Evolutionary conservation across 2,329 filamentous ascomycete species (phyloP).

Genomic region (Paecilomyces sp.): DNA sequence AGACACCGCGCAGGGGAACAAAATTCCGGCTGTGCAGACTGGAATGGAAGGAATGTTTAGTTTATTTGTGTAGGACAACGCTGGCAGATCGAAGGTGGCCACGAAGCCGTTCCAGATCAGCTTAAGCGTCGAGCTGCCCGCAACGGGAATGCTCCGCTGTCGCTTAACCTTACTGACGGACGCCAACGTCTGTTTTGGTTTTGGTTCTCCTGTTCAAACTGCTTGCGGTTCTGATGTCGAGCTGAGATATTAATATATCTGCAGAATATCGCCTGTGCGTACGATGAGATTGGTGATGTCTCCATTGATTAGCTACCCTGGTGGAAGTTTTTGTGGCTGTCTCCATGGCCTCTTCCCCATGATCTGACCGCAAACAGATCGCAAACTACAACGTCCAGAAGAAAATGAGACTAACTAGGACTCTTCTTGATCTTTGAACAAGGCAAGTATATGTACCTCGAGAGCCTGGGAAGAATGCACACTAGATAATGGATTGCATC

Average conservation of each 20-base stretch:
- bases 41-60: not conserved
- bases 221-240: not conserved
- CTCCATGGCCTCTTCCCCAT: too few species aligned
- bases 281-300: too few species aligned
- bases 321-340: too few species aligned
- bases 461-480: not conserved
- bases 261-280: too few species aligned
- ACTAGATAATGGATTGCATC: not conserved
- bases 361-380: too few species aligned
- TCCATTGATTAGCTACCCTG: too few species aligned
- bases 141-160: not conserved
- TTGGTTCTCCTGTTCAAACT: not conserved
- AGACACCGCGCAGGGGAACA: not conserved
- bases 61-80: not conserved
- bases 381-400: too few species aligned
- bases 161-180: not conserved
- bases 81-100: slow-evolving; percentile 1
- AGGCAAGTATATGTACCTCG: not conserved
- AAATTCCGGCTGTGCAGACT: not conserved
- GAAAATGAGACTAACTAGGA: too few species aligned
- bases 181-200: not conserved
- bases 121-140: not conserved
- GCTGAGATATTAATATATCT: too few species aligned
- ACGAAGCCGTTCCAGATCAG: slow-evolving; percentile 3
- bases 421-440: too few species aligned